Conservation (phyloP, 768 basidiomycete genomes). For the Pholiota molesta region DNA sequence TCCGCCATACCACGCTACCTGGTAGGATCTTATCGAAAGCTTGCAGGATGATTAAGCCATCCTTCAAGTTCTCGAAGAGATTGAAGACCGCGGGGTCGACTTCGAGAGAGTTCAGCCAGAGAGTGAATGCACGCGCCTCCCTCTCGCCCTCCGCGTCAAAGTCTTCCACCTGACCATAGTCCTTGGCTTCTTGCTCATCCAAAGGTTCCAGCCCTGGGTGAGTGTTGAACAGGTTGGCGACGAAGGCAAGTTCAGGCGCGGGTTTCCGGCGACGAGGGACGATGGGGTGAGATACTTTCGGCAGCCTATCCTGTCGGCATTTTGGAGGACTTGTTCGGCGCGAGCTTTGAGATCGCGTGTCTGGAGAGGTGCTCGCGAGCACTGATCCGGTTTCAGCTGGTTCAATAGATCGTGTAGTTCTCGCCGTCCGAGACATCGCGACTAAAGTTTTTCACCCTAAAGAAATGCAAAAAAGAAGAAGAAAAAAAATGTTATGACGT, state of each 20-base stretch:
- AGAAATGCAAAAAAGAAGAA: too few relatives aligned
- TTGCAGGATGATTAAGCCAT: slow-evolving; percentile 89
- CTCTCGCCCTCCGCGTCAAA: slow-evolving; percentile 99
- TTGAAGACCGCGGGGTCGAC: slow-evolving; percentile 97
- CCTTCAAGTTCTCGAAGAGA: slow-evolving; percentile 93
- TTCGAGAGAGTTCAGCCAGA: slow-evolving; percentile 97
- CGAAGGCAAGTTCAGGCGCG: slow-evolving; percentile 97
- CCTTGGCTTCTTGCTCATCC: slow-evolving; percentile 92
- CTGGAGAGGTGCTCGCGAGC: slow-evolving; percentile 89
- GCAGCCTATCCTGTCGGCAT: slow-evolving; percentile 92
- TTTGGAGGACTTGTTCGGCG: slow-evolving; percentile 92
- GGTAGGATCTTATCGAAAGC: slow-evolving; percentile 96
- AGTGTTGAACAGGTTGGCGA: slow-evolving; percentile 98
- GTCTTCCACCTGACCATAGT: slow-evolving; percentile 89
- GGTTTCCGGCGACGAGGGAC: slow-evolving; percentile 92
- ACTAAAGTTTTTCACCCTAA: slow-evolving; percentile 95
- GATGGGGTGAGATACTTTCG: slow-evolving; percentile 94
- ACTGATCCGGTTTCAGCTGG: slow-evolving; percentile 93
- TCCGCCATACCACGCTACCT: slow-evolving; percentile 90
- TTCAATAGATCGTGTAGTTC: slow-evolving; percentile 96
- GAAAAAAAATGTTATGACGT: slow-evolving; percentile 16
- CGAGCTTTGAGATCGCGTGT: slow-evolving; percentile 80
- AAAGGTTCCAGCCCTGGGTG: slow-evolving; percentile 93
- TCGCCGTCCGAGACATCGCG: slow-evolving; percentile 97
- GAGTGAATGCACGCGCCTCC: slow-evolving; percentile 95